Evolutionary conservation across 169 alveolate species (phyloP).

Genomic region (Babesia ovata): DNA sequence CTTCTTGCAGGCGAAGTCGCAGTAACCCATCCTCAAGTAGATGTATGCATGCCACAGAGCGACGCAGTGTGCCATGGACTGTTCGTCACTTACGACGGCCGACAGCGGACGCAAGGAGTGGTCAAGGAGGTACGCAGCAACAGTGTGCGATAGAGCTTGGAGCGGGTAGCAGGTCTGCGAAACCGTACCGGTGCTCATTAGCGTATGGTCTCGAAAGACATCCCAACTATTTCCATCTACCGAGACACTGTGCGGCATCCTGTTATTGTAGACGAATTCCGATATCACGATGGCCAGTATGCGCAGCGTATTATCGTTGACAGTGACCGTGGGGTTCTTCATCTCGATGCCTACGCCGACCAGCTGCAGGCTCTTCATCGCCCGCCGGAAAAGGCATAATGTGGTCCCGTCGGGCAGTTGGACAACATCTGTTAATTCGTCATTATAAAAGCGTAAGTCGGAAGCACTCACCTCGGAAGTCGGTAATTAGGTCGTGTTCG

Average conservation of each 20-base stretch:
- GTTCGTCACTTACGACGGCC: not conserved
- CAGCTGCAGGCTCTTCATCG: conserved; percentile 20
- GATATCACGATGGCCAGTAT: conserved; percentile 35
- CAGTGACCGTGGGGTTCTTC: conserved; percentile 14
- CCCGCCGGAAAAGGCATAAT: not conserved
- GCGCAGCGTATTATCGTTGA: conserved; percentile 17
- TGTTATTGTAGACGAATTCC: conserved; percentile 8
- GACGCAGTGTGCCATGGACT: not conserved
- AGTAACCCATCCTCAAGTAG: not conserved
- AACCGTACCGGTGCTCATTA: not conserved
- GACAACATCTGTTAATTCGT: conserved; percentile 6
- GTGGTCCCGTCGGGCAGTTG: not conserved
- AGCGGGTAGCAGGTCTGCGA: not conserved
- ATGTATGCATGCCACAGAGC: conserved; percentile 16
- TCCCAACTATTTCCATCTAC: conserved; percentile 5
- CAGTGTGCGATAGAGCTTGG: not conserved
- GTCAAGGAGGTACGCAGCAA: not conserved
- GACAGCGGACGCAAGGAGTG: not conserved
- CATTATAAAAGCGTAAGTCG: not conserved
- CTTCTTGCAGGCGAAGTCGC: conserved; percentile 13
- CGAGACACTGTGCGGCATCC: conserved; percentile 1
- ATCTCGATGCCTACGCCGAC: conserved; percentile 16
- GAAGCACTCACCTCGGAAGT: conserved; percentile 15
- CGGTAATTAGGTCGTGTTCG: conserved; percentile 34
- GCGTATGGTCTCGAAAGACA: not conserved